Base-by-base conservation (phyloP, 148 eudicot species). In the Spergularia marina region DNA sequence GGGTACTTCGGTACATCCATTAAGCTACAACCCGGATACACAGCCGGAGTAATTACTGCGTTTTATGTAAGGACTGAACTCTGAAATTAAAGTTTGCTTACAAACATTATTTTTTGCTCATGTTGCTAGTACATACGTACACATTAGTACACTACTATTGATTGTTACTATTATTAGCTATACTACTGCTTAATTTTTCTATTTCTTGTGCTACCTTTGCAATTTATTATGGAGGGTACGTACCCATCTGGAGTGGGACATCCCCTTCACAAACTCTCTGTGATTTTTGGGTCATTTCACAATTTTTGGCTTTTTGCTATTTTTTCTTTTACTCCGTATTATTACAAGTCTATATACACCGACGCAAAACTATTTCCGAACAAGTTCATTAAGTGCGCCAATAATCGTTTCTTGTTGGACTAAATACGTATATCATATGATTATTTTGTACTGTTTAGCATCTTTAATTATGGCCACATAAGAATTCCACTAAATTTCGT, bases 1-100 rank as follows among this genome's bases (percentile, higher is more conserved):
- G 98, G 98, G 59, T 94, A 91, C 57, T 94, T 94, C 54, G 97
- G 98, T 20, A 79, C 95, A 60, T 85, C 91, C 58, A 86, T 94
- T 57, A 94, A 94, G 84, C 86, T 94, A 9, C 98, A 91, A 76
- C 85, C 82, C 3, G 98, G 98, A 39, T 94, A 94, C 77, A 94
- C 98, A 3, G 98, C 98, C 9, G 98, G 98, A 77, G 97, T 94
- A 34, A 94, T 94, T 23, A 91, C 98, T 21, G 87, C 98, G 36
- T 90, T 94, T 77, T 94, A 94, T 77, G 98, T 94, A 67, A 87
- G 95, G 36, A 70, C n/a, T 53, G 7, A 10, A 58, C 62, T n/a
- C n/a, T 17, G 14, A 64, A 10, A 12, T 15, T 1, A 6, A 12
- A 62, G n/a, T 7, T 57, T 18, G 18, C 9, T 23, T 10, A 14